Evolutionary conservation across 352 stramenopile genomes (phyloP), one percentile per base, ranked within the genome.

Genomic region (Phytopythium helicoides): DNA sequence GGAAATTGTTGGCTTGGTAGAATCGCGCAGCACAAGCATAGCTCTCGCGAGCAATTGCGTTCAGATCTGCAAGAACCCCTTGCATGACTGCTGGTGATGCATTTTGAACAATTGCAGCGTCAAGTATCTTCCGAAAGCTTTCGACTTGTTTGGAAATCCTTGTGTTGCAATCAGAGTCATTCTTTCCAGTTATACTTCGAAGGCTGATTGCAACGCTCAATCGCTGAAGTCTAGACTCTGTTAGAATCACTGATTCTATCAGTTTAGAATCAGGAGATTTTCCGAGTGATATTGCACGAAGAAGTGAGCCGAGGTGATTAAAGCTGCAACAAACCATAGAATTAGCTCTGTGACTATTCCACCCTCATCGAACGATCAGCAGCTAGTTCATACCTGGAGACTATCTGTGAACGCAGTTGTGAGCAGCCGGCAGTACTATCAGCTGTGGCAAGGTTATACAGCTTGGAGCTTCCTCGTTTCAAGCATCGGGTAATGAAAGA

Each of bases 1-100:
- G 57, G 33, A 71, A 68, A 16, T 74, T 65, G 9, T 69, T 56
- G 21, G 44, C 54, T 52, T 88, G 85, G 56, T 81, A 91, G 34
- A 70, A 83, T 11, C 47, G 50, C 25, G 58, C 66, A 0, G 73
- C 77, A 47, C 69, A 86, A 18, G 46, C 64, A 49, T 89, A 91
- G 54, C 75, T 73, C 47, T 91, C 80, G 39, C 77, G 64, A 44
- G 73, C 73, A 56, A 91, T 72, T 14, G 52, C 60, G 22, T 86
- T 82, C n/a, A 91, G 44, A 44, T 91, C 80, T 3, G 46, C 55
- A 35, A 88, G 51, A 19, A 90, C 45, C 11, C 57, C 58, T 22
- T 68, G 54, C 18, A 84, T 40, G 41, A 80, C 64, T 1, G 50
- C 46, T 65, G 16, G 44, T 48, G 23, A 38, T 2, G 28, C 12